Evolutionary conservation across 2,329 filamentous ascomycete genomes (phyloP), one percentile per base, ranked within the genome.

Genomic region (Colletotrichum echinochloae): DNA sequence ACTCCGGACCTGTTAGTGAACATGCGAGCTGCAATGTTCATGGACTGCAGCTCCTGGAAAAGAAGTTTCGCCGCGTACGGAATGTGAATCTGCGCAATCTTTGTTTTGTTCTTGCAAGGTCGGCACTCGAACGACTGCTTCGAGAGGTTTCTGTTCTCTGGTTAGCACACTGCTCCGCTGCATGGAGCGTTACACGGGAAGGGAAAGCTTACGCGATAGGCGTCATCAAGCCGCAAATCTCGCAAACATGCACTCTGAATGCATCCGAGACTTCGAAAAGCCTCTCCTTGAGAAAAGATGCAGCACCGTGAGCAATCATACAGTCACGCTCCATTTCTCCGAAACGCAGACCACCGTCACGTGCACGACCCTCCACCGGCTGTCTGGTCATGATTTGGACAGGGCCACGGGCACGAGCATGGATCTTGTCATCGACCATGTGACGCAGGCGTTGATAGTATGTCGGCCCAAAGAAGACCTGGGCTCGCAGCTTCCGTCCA

Each of bases 291-390:
- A 99, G 84, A 88, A 99, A 99, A 1, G 95, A 92, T 65, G 94
- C 95, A 4, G 97, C 96, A 79, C 96, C 96, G 81, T 99, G 97
- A n/a, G 97, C 94, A 85, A 99, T 99, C 96, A 99, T 99, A 81
- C 96, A 99, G 89, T 99, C 97, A 85, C 97, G 95, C 84, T 99
- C 97, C 96, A 99, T 99, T 87, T 99, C 96, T 91, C 96, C 96
- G 90, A 99, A 99, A 80, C 97, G 95, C 54, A 99, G 88, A 86
- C 96, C 96, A 88, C 96, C 96, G 80, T 99, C 97, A 83, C 97
- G 88, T 4, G 96, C 96, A 89, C 97, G 93, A 92, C 96, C 96
- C 84, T 99, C 96, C 18, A 99, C 96, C 23, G 96, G 96, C 82
- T 99, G 96, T 68, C 97, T 89, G 3, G 96, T 99, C 84, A 99